Base-by-base conservation (phyloP, 2,329 filamentous ascomycete species). In the Neoscytalidium dimidiatum region DNA sequence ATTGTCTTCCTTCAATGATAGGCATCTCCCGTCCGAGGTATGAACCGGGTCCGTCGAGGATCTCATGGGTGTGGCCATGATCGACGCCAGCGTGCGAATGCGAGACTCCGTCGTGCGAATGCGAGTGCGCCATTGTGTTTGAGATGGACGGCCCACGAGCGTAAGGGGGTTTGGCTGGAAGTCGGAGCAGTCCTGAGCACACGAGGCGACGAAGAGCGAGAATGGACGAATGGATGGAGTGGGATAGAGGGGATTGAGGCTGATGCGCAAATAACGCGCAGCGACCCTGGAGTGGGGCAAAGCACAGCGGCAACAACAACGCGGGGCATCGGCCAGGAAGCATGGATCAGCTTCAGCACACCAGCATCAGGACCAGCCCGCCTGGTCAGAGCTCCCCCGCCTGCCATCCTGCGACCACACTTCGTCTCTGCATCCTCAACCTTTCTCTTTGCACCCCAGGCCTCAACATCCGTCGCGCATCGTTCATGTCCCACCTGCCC, bases 41-140 rank as follows among this genome's bases (percentile, higher is more conserved):
- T 74, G 92, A 96, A 49, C 95, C 95, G 0, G 95, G 95, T 0
- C 94, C 94, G 74, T 95, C 90, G 70, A 97, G 90, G 73, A 98
- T 93, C 83, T 98, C 95, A 78, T 98, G 95, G 1, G 90, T 92
- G 82, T 99, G 95, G 72, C 95, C 95, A 78, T 98, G 95, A 74
- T 94, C 91, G 63, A 84, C 85, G 67, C 73, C 77, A 3, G 70
- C 71, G 58, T 79, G 75, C 3, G 71, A 70, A 64, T 79, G 77
- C 65, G 85, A 83, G 68, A 82, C 79, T 70, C 80, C 78, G 52
- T 78, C 78, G 75, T 86, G 84, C 19, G 84, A 82, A 69, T 86
- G 84, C 64, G 82, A 80, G 68, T 82, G 81, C 1, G 62, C 38
- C 56, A 65, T 63, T 46, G 62, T 41, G 61, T 53, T 29, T 43